Percentiles rank a stretch among this genome's conserved stretches.
These are phyloP conservation scores for Fraxinus floribunda DNA, from an alignment of 305 asterid species.

Conservation along the genomic window DNA sequence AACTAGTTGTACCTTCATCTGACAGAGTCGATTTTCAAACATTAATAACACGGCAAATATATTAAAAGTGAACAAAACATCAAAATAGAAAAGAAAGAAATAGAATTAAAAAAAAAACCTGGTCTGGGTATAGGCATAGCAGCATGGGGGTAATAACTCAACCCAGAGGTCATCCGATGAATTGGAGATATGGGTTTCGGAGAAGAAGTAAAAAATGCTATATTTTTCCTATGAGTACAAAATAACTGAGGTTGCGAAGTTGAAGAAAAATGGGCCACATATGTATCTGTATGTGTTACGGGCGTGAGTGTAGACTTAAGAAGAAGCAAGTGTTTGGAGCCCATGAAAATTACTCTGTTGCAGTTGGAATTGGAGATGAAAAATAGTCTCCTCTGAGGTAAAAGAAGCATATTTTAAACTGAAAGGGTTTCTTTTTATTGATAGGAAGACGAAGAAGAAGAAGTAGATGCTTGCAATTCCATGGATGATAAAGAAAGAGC, in stretches of 20 bases:
- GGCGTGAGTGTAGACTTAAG: conserved; percentile 27
- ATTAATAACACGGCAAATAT: not conserved
- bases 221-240: conserved; percentile 25
- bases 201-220: conserved; percentile 27
- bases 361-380: conserved; percentile 22
- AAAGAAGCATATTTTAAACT: conserved; percentile 29
- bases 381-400: conserved; percentile 34
- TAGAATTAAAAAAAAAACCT: conserved; percentile 29
- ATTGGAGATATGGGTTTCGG: conserved; percentile 37
- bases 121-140: conserved; percentile 56
- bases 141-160: conserved; percentile 35
- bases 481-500: conserved; percentile 17
- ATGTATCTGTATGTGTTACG: conserved; percentile 16
- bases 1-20: not conserved
- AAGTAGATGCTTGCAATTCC: conserved; percentile 21
- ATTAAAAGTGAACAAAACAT: not conserved
- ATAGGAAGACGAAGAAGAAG: not conserved
- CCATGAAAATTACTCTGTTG: conserved; percentile 36
- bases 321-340: conserved; percentile 39
- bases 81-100: not conserved
- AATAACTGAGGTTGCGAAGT: conserved; percentile 22
- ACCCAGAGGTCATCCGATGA: conserved; percentile 32
- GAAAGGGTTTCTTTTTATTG: not conserved
- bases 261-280: conserved; percentile 14
- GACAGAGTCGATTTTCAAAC: not conserved